A percentile compares a stretch with the other conserved stretches of the same genome.
phyloP scores from a whole-genome alignment of 164 flowering plant genomes.

The Piper betle region DNA sequence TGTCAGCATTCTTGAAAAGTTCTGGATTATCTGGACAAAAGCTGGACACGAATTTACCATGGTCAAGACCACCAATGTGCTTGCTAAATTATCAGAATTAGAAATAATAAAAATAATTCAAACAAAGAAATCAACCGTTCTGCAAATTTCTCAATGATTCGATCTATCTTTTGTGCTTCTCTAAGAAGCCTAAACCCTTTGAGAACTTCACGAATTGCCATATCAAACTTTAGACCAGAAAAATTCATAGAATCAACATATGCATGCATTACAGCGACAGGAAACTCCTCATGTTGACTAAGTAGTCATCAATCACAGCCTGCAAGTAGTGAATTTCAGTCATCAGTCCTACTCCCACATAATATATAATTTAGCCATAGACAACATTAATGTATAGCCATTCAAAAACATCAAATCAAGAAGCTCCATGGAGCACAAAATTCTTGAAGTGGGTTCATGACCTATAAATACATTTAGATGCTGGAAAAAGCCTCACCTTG shows the following conservation, averaged over 20 bases:
- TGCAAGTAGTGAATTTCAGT: conserved; percentile 14
- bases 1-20: conserved; percentile 88
- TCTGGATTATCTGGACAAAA: conserved; percentile 95
- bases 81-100: neutral
- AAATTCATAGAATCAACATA: conserved; percentile 92
- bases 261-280: conserved; percentile 96
- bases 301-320: conserved; percentile 89
- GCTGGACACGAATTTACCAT: conserved; percentile 39
- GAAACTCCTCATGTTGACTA: conserved; percentile 96
- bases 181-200: conserved; percentile 95
- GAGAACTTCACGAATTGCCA: conserved; percentile 80
- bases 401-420: too few relatives aligned
- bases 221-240: conserved; percentile 78
- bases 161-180: conserved; percentile 96
- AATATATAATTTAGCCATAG: neutral
- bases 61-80: neutral
- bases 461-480: too few relatives aligned
- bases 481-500: conserved; percentile 41
- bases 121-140: conserved; percentile 47
- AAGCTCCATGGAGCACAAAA: too few relatives aligned
- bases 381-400: too few relatives aligned
- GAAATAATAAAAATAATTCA: neutral
- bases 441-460: too few relatives aligned
- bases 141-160: conserved; percentile 97
- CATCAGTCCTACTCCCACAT: neutral